A percentile compares a stretch with the other conserved stretches of the same genome.
Evolutionary conservation across 352 stramenopile species (phyloP).

Genomic region (Thraustochytrium sp.): DNA sequence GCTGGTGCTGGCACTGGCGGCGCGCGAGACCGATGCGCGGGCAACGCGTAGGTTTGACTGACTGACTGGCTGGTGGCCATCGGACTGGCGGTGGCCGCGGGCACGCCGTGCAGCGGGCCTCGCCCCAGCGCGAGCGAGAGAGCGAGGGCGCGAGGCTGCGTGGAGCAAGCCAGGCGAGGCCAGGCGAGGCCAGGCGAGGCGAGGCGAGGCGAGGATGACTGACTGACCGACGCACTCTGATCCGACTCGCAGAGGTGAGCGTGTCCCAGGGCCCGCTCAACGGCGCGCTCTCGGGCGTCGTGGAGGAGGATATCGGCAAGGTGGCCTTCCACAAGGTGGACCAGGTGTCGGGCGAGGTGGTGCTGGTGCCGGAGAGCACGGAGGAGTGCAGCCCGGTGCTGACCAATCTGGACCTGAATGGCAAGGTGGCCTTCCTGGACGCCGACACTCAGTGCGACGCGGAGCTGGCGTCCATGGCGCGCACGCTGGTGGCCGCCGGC

Average conservation of each 20-base stretch:
- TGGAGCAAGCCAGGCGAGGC: too few species aligned
- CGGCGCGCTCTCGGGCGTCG: background rate
- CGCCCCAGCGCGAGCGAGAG: too few species aligned
- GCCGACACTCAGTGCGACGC: background rate
- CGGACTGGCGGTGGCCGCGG: background rate
- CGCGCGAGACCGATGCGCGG: background rate
- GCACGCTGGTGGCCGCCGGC: background rate
- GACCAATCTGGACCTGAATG: background rate
- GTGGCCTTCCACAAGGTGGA: background rate
- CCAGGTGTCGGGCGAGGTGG: background rate
- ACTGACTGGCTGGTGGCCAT: background rate
- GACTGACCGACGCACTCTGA: background rate
- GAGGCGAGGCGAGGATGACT: too few species aligned
- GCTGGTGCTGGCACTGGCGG: background rate
- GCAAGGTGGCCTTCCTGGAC: background rate
- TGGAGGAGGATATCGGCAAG: slow-evolving; percentile 16
- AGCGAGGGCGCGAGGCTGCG: too few species aligned
- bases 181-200: too few species aligned
- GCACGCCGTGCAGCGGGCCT: too few species aligned
- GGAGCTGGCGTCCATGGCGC: background rate
- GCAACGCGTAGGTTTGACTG: background rate
- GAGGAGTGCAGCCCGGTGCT: background rate
- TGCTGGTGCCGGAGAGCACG: background rate
- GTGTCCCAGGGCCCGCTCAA: background rate
- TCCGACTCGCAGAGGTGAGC: background rate